Evolutionary conservation across 2,329 filamentous ascomycete species (phyloP).

Genomic region (Cadophora gregata): DNA sequence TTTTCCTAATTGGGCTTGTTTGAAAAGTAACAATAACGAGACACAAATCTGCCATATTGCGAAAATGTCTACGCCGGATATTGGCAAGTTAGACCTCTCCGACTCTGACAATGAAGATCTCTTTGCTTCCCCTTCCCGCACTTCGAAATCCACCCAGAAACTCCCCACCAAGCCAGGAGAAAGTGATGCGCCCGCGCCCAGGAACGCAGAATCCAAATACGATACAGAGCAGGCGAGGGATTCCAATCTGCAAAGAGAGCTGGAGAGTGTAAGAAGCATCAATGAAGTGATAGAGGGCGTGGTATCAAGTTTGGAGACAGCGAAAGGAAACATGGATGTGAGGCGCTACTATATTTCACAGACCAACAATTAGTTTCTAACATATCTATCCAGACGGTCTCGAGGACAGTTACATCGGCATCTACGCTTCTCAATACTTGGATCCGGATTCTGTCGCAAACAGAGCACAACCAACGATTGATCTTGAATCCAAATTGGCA

Average conservation of each 20-base stretch:
- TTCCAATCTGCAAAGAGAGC: constrained; percentile 74
- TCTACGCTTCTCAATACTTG: constrained; percentile 92
- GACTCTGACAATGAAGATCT: constrained; percentile 62
- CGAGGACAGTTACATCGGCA: constrained; percentile 82
- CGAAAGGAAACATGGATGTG: constrained; percentile 80
- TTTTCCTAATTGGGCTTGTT: constrained; percentile 23
- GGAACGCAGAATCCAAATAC: constrained; percentile 57
- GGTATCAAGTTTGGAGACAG: constrained; percentile 72
- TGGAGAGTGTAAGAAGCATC: constrained; percentile 83
- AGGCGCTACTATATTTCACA: constrained; percentile 33
- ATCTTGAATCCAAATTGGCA: constrained; percentile 90
- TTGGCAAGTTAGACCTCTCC: constrained; percentile 57
- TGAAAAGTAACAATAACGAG: constrained; percentile 7
- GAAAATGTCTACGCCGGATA: constrained; percentile 51
- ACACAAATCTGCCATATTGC: constrained; percentile 2
- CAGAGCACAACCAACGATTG: constrained; percentile 94
- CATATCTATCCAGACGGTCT: constrained; percentile 69
- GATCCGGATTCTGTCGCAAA: constrained; percentile 95
- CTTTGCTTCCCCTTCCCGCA: constrained; percentile 60
- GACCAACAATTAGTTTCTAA: neutral
- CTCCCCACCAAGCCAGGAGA: constrained; percentile 32
- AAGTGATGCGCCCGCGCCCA: constrained; percentile 38
- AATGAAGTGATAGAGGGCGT: constrained; percentile 87
- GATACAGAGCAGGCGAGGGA: constrained; percentile 74
- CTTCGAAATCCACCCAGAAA: constrained; percentile 41